Percentiles rank a stretch among this genome's conserved stretches.
Evolutionary conservation across 345 rosid species (phyloP).

Genomic region (Eucalyptus tenuipes): DNA sequence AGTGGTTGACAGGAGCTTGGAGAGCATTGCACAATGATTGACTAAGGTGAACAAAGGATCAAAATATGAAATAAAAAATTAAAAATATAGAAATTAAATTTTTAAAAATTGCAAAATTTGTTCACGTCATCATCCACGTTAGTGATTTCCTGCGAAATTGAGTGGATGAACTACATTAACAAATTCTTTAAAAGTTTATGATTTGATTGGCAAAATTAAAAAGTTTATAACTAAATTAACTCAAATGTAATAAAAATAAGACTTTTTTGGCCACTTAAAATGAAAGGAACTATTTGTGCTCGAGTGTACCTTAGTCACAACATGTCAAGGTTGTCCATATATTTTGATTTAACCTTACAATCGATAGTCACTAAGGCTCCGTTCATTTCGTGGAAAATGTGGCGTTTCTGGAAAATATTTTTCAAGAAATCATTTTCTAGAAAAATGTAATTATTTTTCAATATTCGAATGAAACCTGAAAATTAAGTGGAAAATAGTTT

Average conservation of each 20-base stretch:
- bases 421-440: too few relatives aligned
- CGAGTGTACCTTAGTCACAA: not conserved
- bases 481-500: too few relatives aligned
- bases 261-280: not conserved
- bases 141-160: too few relatives aligned
- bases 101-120: too few relatives aligned
- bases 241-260: too few relatives aligned
- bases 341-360: not conserved
- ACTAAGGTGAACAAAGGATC: not conserved
- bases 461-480: accelerated
- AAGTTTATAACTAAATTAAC: not conserved
- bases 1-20: not conserved
- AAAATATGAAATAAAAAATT: too few relatives aligned
- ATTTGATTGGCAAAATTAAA: not conserved
- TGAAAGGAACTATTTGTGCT: not conserved
- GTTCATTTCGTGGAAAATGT: accelerated
- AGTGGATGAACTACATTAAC: too few relatives aligned
- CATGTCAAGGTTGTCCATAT: not conserved
- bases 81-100: too few relatives aligned
- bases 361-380: not conserved
- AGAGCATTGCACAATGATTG: not conserved
- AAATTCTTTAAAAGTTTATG: too few relatives aligned
- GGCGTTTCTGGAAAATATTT: too few relatives aligned
- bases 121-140: not conserved
- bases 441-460: too few relatives aligned